Evolutionary conservation across 2,329 filamentous ascomycete genomes (phyloP).

Genomic region (Albophoma yamanashiensis): DNA sequence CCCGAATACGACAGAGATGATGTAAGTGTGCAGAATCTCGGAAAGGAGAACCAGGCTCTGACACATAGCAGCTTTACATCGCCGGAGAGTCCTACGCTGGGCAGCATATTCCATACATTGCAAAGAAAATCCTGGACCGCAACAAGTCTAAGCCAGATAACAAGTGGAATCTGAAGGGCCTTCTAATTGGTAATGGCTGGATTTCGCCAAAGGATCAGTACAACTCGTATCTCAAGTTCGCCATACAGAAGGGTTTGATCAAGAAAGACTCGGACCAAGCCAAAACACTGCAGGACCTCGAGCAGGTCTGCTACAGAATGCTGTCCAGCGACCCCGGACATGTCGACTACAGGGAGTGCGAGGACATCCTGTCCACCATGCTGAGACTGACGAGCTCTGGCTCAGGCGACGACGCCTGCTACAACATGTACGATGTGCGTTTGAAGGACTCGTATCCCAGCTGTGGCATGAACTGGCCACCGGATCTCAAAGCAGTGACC

Average conservation of each 20-base stretch:
- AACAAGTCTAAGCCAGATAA: conserved; percentile 46
- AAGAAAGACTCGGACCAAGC: conserved; percentile 53
- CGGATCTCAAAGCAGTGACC: conserved; percentile 65
- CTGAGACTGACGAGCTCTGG: conserved; percentile 52
- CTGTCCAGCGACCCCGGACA: conserved; percentile 33
- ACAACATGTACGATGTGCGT: conserved; percentile 97
- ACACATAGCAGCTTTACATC: conserved; percentile 62
- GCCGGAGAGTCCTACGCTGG: conserved; percentile 95
- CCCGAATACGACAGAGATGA: conserved; percentile 88
- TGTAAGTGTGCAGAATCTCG: conserved; percentile 45
- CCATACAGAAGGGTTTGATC: conserved; percentile 66
- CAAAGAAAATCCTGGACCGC: conserved; percentile 77
- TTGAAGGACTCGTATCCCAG: conserved; percentile 68
- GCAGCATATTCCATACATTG: conserved; percentile 94
- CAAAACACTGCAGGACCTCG: conserved; percentile 55
- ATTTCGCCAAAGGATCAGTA: conserved; percentile 88
- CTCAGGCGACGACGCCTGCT: conserved; percentile 49
- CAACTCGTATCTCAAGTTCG: conserved; percentile 71
- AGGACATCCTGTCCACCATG: conserved; percentile 64
- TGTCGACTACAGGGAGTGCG: conserved; percentile 64
- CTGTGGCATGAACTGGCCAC: conserved; percentile 97
- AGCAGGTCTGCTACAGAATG: conserved; percentile 57
- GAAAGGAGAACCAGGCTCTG: conserved; percentile 4
- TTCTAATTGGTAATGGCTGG: conserved; percentile 97
- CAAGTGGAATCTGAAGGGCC: conserved; percentile 68